Percentiles rank a stretch among this genome's conserved stretches.
Evolutionary conservation across 2,329 filamentous ascomycete genomes (phyloP).

Genomic region (Scedosporium minutisporum): DNA sequence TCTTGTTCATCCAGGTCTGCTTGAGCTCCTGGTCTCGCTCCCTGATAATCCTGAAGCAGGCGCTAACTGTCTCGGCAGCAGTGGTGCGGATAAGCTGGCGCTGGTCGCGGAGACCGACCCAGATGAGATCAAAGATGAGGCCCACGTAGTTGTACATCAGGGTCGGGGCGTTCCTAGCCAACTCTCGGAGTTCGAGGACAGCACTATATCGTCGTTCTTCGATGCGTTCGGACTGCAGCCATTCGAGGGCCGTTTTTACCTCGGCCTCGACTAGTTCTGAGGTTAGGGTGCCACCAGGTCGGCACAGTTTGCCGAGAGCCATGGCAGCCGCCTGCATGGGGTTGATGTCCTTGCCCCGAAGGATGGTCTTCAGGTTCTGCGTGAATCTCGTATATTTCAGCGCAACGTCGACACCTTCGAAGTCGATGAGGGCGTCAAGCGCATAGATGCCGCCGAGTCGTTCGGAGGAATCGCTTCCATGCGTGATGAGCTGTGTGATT

Average conservation of each 20-base stretch:
- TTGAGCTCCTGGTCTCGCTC: conserved; percentile 85
- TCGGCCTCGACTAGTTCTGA: conserved; percentile 95
- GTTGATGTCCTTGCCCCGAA: conserved; percentile 82
- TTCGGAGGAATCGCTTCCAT: conserved; percentile 78
- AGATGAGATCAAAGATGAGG: conserved; percentile 92
- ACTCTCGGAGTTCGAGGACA: conserved; percentile 79
- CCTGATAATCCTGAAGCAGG: conserved; percentile 91
- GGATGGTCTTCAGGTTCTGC: conserved; percentile 75
- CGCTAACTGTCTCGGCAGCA: conserved; percentile 84
- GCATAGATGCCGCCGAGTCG: conserved; percentile 87
- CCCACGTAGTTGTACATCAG: conserved; percentile 92
- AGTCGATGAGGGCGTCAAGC: conserved; percentile 87
- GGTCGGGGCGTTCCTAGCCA: conserved; percentile 87
- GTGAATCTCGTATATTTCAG: conserved; percentile 93
- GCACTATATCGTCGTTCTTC: conserved; percentile 91
- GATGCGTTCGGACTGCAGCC: conserved; percentile 88
- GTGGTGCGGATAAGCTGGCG: conserved; percentile 88
- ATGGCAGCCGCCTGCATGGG: conserved; percentile 86
- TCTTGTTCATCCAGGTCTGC: conserved; percentile 78
- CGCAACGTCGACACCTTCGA: conserved; percentile 87
- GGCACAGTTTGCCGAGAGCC: conserved; percentile 80
- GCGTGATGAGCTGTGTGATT: conserved; percentile 61
- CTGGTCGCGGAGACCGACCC: conserved; percentile 83
- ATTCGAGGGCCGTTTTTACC: conserved; percentile 91
- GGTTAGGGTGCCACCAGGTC: conserved; percentile 85